Conservation (phyloP, 2,329 filamentous ascomycete genomes). For the Akanthomyces muscarius region DNA sequence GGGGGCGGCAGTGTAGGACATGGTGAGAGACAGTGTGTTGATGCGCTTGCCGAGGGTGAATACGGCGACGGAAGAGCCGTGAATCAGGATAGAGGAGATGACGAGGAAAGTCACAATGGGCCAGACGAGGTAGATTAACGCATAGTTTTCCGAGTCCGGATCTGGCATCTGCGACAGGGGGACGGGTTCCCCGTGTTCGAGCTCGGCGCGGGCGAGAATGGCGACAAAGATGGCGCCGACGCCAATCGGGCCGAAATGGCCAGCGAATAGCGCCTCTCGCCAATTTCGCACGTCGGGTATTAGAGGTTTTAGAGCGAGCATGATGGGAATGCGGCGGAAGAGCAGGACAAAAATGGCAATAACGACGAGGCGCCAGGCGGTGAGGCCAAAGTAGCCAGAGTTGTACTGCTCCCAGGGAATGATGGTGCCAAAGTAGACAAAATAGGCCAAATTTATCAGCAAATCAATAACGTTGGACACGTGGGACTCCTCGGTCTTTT, state of each 20-base stretch:
- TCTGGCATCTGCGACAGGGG: conserved; percentile 63
- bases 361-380: conserved; percentile 87
- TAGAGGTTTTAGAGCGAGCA: conserved; percentile 83
- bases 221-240: conserved; percentile 95
- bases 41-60: conserved; percentile 98
- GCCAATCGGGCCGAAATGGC: conserved; percentile 95
- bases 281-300: conserved; percentile 98
- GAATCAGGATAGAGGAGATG: conserved; percentile 88
- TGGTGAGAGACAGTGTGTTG: conserved; percentile 90
- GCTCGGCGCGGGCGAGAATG: conserved; percentile 86
- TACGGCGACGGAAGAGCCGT: conserved; percentile 96
- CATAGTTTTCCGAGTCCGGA: conserved; percentile 52
- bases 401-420: conserved; percentile 96
- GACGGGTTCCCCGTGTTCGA: conserved; percentile 72
- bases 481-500: conserved; percentile 97
- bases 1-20: conserved; percentile 89
- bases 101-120: conserved; percentile 93
- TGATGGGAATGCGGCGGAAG: conserved; percentile 92
- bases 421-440: conserved; percentile 95
- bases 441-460: conserved; percentile 94
- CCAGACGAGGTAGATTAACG: conserved; percentile 84
- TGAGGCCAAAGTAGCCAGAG: conserved; percentile 64
- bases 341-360: conserved; percentile 91
- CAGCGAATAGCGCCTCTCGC: conserved; percentile 93
- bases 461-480: conserved; percentile 99